Base-by-base conservation (phyloP, 148 eudicot genomes). In the Arctostaphylos glauca region DNA sequence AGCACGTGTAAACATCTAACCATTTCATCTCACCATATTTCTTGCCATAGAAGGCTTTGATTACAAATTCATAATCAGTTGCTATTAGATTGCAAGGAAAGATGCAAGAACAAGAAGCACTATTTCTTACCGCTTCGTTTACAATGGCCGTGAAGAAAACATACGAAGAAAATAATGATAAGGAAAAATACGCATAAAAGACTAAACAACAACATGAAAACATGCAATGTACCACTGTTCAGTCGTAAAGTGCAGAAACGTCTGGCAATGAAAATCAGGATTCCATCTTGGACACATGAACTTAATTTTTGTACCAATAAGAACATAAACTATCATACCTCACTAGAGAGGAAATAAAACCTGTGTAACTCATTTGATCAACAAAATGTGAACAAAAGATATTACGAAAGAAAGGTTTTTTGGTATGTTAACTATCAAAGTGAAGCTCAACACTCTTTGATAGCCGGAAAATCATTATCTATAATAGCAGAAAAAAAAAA, bases 1-100 rank as follows among this genome's bases (percentile, higher is more conserved):
- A 71, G 23, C 59, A 77, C 67, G 49, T 16, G 56, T 62, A 78
- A 54, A 75, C 44, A 58, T 48, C 54, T 23, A 73, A 68, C 18
- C 3, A 38, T 14, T 64, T 19, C 48, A 18, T 21, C 70, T 46
- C 81, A 77, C 50, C 50, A 21, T 18, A 54, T 71, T 62, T 78
- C 50, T 9, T 14, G 21, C 48, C n/a, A 18, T 53, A 52, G 68
- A 25, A 70, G n/a, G n/a, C 50, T 68, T 46, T 3, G 15, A 21
- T 82, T 16, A 23, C 25, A 23, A 76, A 62, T 41, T 41, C 38
- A 12, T 52, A 56, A 59, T 52, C 56, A 80, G 60, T 3, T 79
- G 10, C 54, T 19, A 50, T 25, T 79, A 9, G 2, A 50, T 80
- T 47, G 50, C 60, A 12, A 31, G 81, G 15, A 66, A 66, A 66